Conservation (phyloP, 2,329 filamentous ascomycete species). For the Nemania diffusa region DNA sequence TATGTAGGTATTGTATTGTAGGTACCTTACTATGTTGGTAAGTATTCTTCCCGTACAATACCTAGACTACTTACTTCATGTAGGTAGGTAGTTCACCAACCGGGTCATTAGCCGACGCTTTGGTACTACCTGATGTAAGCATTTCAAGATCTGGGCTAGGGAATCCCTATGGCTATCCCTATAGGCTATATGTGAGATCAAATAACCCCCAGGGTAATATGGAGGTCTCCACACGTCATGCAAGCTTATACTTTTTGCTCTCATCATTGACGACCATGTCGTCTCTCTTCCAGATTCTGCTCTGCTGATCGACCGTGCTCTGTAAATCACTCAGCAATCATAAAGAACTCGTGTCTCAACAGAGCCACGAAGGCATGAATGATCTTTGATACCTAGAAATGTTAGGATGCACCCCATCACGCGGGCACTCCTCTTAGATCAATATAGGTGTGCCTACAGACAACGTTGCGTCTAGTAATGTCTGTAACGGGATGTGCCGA, state of each 20-base stretch:
- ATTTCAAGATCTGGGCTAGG: conserved; percentile 17
- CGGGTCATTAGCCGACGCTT: conserved; percentile 25
- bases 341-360: background rate
- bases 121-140: background rate
- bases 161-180: background rate
- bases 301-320: conserved; percentile 2
- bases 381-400: background rate
- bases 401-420: conserved; percentile 1
- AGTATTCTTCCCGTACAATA: too few species aligned
- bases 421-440: background rate
- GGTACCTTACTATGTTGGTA: too few species aligned
- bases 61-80: too few species aligned
- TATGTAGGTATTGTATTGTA: background rate
- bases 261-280: background rate
- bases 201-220: conserved; percentile 21
- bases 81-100: conserved; percentile 13
- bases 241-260: conserved; percentile 2
- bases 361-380: background rate
- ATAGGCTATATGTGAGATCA: conserved; percentile 25
- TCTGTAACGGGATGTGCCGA: conserved; percentile 14
- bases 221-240: conserved; percentile 18
- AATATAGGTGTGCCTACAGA: background rate
- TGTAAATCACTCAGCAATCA: background rate
- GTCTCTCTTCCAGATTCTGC: background rate
- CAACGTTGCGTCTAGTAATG: background rate